Percentiles rank a stretch among this genome's conserved stretches.
Evolutionary conservation across 1,139 yeast genomes (phyloP).

Genomic region (Kurtzmaniella natalensis): DNA sequence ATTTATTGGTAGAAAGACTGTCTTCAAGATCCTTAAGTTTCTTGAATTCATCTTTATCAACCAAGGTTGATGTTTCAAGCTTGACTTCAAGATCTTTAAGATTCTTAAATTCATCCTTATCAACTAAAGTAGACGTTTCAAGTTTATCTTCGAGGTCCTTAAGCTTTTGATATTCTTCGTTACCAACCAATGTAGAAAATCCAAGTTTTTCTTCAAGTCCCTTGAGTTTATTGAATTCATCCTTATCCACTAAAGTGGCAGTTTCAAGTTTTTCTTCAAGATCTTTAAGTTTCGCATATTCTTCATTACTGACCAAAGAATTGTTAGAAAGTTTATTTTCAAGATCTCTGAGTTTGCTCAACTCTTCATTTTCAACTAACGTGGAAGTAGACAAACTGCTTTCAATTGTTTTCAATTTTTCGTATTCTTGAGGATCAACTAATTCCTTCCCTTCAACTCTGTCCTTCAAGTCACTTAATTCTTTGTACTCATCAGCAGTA

Average conservation of each 20-base stretch:
- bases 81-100: not conserved
- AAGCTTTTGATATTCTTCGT: constrained; percentile 6
- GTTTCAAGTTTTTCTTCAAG: not conserved
- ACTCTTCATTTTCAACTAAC: constrained; percentile 2
- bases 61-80: constrained; percentile 13
- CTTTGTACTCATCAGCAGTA: constrained; percentile 1
- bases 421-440: constrained; percentile 1
- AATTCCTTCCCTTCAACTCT: not conserved
- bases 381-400: constrained; percentile 13
- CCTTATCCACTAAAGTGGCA: not conserved
- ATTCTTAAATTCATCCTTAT: constrained; percentile 3
- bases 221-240: constrained; percentile 6
- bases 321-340: not conserved
- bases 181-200: not conserved
- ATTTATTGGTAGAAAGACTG: not conserved
- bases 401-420: not conserved
- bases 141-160: not conserved
- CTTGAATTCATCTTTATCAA: constrained; percentile 2
- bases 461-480: constrained; percentile 5
- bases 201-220: not conserved
- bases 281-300: constrained; percentile 2
- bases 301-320: constrained; percentile 1
- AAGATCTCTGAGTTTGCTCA: constrained; percentile 1
- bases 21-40: constrained; percentile 1
- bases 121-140: constrained; percentile 13